Evolutionary conservation across 1,139 yeast species (phyloP), one percentile per base, ranked within the genome.

Genomic region (Saccharomyces pastorianus): DNA sequence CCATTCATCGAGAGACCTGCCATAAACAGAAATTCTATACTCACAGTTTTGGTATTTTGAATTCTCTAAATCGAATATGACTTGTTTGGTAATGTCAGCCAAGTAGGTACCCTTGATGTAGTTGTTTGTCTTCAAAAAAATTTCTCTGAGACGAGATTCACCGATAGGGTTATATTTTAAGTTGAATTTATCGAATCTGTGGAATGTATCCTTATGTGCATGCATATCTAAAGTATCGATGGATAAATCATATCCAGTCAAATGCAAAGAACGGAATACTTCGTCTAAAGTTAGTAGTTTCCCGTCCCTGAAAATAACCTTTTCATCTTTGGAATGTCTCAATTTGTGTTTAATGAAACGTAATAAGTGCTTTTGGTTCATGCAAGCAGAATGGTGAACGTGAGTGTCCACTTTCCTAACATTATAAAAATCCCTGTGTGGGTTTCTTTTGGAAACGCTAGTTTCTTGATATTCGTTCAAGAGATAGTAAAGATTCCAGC

Each of bases 191-290:
- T 95, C 99, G 68, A 95, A 95, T 64, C 99, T 80, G 72, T 95
- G 99, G 79, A 95, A 95, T 0, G 98, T 86, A 68, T 95, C 99
- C 58, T 93, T 88, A 70, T 95, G 99, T 2, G 99, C 97, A 72
- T 95, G 99, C 99, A 95, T 95, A 72, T 95, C 99, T 61, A 95
- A 79, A 1, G 99, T 93, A 66, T 95, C 99, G 64, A 95, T 93
- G 55, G 96, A 87, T 58, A 95, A 76, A 68, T 95, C 99, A 68
- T 95, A 95, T 0, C 97, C 98, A 0, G 96, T 85, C 59, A 95
- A 77, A 55, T 89, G 84, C 69, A 95, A 79, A 44, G 98, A 90
- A 66, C 90, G 80, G 72, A 95, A 95, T 51, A 95, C 99, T 67
- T 93, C 85, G 17, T 78, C 80, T 60, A 95, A 77, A 0, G 98